phyloP scores from a whole-genome alignment of 495 filamentous ascomycete species.

The Rhizodiscina lignyota region DNA sequence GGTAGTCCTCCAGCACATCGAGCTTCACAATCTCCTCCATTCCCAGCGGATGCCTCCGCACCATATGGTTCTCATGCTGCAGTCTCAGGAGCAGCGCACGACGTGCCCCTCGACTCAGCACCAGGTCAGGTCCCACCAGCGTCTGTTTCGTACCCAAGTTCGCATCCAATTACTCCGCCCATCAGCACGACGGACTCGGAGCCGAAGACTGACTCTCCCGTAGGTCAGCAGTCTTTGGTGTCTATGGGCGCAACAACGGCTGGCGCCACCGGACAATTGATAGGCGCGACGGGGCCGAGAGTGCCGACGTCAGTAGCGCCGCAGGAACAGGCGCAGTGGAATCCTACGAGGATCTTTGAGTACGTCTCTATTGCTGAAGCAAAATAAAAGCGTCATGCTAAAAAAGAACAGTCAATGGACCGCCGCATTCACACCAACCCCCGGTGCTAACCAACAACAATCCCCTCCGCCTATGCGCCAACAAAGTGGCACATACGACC shows the following conservation, averaged over 20 bases:
- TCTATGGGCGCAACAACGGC: constrained; percentile 39
- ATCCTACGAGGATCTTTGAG: constrained; percentile 88
- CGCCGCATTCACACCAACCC: constrained; percentile 76
- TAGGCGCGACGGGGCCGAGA: constrained; percentile 28
- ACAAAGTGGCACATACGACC: constrained; percentile 13
- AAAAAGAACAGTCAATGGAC: constrained; percentile 65
- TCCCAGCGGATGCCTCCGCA: background rate
- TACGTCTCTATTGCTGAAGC: constrained; percentile 30
- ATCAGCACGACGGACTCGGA: constrained; percentile 61
- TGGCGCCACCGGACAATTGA: constrained; percentile 29
- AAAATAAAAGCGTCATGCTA: constrained; percentile 8
- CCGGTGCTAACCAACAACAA: too few species aligned
- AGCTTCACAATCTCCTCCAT: constrained; percentile 12
- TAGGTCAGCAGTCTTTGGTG: constrained; percentile 50
- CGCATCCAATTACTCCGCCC: constrained; percentile 68
- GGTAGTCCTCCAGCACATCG: constrained; percentile 50
- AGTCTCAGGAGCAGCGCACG: constrained; percentile 12
- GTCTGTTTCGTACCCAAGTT: too few species aligned
- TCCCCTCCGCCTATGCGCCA: constrained; percentile 24
- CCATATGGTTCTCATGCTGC: constrained; percentile 2
- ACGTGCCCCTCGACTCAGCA: constrained; percentile 17
- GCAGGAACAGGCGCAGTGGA: constrained; percentile 63
- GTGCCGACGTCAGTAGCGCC: constrained; percentile 38
- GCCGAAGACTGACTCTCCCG: constrained; percentile 65
- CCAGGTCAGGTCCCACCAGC: constrained; percentile 59